Conservation (phyloP, 768 basidiomycete species). For the Suillus decipiens region DNA sequence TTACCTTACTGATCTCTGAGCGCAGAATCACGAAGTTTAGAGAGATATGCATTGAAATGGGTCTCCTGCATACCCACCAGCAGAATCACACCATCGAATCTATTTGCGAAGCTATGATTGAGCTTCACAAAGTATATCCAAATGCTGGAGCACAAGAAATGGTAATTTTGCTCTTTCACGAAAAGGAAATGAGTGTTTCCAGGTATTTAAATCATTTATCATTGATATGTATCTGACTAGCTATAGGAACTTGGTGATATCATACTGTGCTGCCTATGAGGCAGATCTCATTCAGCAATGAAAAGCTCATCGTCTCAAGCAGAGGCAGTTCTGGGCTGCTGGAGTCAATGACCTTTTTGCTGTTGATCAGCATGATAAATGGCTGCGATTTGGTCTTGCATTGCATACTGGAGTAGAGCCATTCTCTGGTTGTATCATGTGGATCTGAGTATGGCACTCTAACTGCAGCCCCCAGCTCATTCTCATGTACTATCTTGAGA, state of each 20-base stretch:
- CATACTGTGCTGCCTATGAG: not conserved
- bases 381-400: no score
- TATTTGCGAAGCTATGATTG: constrained; percentile 21
- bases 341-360: no score
- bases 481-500: no score
- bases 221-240: not conserved
- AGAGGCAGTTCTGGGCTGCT: no score
- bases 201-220: not conserved
- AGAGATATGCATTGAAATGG: constrained; percentile 18
- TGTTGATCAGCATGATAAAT: no score
- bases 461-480: no score
- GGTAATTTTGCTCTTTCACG: not conserved
- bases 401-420: no score
- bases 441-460: no score
- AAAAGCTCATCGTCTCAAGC: not conserved
- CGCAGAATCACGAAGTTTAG: not conserved
- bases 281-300: not conserved
- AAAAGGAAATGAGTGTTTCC: not conserved
- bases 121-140: constrained; percentile 25
- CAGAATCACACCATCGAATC: constrained; percentile 25
- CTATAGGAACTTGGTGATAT: not conserved
- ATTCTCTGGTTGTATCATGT: no score
- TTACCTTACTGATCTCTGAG: not conserved
- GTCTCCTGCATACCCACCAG: constrained; percentile 20
- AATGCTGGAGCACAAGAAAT: constrained; percentile 10